These are phyloP conservation scores for Magnaporthiopsis rhizophila DNA, from an alignment of 2,329 filamentous ascomycete species.

Conservation along the genomic window DNA sequence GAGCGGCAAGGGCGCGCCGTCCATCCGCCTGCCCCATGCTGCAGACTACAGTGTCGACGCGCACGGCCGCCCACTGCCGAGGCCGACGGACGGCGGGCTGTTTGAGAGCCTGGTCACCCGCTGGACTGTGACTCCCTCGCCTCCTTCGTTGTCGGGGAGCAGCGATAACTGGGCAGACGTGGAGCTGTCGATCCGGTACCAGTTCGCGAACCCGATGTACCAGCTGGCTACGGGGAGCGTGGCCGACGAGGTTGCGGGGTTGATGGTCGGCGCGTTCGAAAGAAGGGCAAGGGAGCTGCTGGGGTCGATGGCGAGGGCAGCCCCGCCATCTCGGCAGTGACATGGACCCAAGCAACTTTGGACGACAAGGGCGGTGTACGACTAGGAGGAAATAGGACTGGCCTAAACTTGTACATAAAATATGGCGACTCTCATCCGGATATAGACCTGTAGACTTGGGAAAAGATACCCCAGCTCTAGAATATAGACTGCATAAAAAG, in stretches of 20 bases:
- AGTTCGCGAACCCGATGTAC: slow-evolving; percentile 86
- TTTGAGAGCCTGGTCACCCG: slow-evolving; percentile 62
- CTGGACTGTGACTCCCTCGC: slow-evolving; percentile 54
- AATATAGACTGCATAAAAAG: not conserved
- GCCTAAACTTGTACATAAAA: not conserved
- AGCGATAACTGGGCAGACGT: slow-evolving; percentile 57
- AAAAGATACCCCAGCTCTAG: not conserved
- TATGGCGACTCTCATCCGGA: too few relatives aligned
- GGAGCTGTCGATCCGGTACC: slow-evolving; percentile 66
- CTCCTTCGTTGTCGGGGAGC: slow-evolving; percentile 27
- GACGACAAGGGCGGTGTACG: not conserved
- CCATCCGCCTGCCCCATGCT: slow-evolving; percentile 30
- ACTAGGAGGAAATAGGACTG: not conserved
- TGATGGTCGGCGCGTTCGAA: slow-evolving; percentile 94
- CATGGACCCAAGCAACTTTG: not conserved
- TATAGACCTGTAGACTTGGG: not conserved
- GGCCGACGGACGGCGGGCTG: slow-evolving; percentile 26
- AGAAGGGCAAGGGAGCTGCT: slow-evolving; percentile 56
- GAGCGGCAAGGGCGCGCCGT: slow-evolving; percentile 47
- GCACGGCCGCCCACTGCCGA: slow-evolving; percentile 14
- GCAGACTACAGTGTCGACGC: slow-evolving; percentile 9
- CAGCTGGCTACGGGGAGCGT: slow-evolving; percentile 72
- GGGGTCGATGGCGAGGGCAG: slow-evolving; percentile 1
- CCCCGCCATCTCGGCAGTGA: not conserved
- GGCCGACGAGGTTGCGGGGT: slow-evolving; percentile 72